Evolutionary conservation across 2,329 filamentous ascomycete genomes (phyloP).

Genomic region (Clonostachys chloroleuca): DNA sequence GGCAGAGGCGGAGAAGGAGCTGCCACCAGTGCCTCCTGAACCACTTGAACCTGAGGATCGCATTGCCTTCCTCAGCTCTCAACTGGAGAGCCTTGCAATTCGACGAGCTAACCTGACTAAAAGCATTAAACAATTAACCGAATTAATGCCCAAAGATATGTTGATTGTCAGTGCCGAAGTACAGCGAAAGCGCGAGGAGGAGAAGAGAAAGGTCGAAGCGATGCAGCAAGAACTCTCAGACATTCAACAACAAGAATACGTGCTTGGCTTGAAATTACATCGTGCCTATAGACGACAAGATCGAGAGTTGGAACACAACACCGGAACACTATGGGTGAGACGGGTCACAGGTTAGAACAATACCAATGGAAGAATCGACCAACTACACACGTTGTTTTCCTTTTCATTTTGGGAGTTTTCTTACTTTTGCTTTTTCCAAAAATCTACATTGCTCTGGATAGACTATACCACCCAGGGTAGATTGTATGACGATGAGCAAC

Average conservation of each 20-base stretch:
- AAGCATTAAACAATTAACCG: constrained; percentile 72
- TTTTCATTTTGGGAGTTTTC: not conserved
- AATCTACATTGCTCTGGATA: no score
- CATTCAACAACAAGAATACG: constrained; percentile 72
- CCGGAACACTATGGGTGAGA: constrained; percentile 72
- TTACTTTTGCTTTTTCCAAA: not conserved
- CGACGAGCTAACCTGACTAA: constrained; percentile 67
- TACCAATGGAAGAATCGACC: no score
- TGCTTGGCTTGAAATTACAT: constrained; percentile 71
- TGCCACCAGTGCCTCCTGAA: constrained; percentile 60
- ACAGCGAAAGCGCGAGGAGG: constrained; percentile 44
- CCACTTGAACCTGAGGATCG: constrained; percentile 52
- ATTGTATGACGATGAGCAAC: no score
- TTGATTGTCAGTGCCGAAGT: constrained; percentile 65
- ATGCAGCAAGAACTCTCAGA: constrained; percentile 66
- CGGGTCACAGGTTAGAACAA: constrained; percentile 50
- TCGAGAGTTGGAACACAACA: constrained; percentile 59
- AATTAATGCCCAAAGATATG: constrained; percentile 69
- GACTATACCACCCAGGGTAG: no score
- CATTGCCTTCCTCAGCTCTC: constrained; percentile 61
- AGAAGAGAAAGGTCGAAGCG: constrained; percentile 62
- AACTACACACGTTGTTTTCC: constrained; percentile 26
- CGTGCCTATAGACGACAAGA: constrained; percentile 72
- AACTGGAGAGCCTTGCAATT: constrained; percentile 60
- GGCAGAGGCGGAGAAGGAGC: constrained; percentile 46